A percentile compares a stretch with the other conserved stretches of the same genome.
phyloP scores from a whole-genome alignment of 2,329 filamentous ascomycete genomes.

The Diaporthe citri region DNA sequence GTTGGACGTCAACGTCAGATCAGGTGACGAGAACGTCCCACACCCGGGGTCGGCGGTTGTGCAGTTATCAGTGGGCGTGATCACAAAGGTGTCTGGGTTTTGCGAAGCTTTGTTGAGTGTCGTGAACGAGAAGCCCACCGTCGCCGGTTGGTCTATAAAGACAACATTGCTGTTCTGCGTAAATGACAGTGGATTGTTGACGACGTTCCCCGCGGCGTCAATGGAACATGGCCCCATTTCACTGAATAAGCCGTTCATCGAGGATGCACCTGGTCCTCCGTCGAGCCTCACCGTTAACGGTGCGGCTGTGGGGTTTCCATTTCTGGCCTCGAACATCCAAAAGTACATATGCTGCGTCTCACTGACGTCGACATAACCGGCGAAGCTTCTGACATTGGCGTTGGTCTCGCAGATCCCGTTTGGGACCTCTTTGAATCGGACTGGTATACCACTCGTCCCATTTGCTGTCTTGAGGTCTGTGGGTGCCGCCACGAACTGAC shows the following conservation, averaged over 20 bases:
- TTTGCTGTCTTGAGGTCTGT: slow-evolving; percentile 12
- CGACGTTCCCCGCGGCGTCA: slow-evolving; percentile 58
- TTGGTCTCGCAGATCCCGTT: slow-evolving; percentile 21
- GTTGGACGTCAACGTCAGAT: slow-evolving; percentile 16
- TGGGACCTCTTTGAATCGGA: slow-evolving; percentile 12
- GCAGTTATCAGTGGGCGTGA: slow-evolving; percentile 40
- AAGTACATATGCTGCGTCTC: slow-evolving; percentile 26
- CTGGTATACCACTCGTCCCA: neutral
- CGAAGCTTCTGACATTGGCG: slow-evolving; percentile 7
- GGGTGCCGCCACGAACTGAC: neutral
- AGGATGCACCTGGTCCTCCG: slow-evolving; percentile 29
- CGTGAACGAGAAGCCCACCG: slow-evolving; percentile 67
- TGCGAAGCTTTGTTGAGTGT: slow-evolving; percentile 45
- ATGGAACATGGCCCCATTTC: slow-evolving; percentile 66
- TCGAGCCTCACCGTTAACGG: slow-evolving; percentile 31
- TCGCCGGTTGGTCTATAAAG: slow-evolving; percentile 65
- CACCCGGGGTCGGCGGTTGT: slow-evolving; percentile 58
- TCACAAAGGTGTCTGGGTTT: neutral
- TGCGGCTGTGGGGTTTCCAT: slow-evolving; percentile 8
- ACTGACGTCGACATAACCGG: slow-evolving; percentile 13
- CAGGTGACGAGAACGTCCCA: slow-evolving; percentile 54
- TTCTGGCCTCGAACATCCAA: slow-evolving; percentile 23
- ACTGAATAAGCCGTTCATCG: slow-evolving; percentile 31
- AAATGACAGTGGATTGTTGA: slow-evolving; percentile 66
- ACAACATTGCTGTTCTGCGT: slow-evolving; percentile 64